Evolutionary conservation across 805 yeast genomes (phyloP), one percentile per base, ranked within the genome.

Genomic region (Clavispora fructus): DNA sequence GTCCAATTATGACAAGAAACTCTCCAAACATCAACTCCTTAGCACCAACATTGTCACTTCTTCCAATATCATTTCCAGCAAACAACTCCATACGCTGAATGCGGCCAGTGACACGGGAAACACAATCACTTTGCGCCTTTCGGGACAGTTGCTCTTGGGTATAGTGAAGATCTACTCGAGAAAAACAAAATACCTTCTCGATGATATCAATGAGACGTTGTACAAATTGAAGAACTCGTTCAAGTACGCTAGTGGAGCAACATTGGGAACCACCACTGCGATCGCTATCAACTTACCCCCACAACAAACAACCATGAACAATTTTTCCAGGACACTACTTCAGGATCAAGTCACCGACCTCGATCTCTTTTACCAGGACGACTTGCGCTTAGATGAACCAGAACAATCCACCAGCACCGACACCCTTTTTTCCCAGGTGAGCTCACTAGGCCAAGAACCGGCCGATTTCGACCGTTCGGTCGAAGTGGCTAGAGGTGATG

Each of bases 91-190:
- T 37, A 73, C 45, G 35, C 41, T 57, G 17, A 40, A 44, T 11
- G 26, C 51, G 35, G 43, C 48, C 33, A 44, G 46, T 17, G 40
- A 53, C 44, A 44, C 51, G 19, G 45, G 41, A 16, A 47, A 82
- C 43, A 82, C 89, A 10, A 73, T 90, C 46, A 87, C 96, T 0
- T 71, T 90, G 43, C 73, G 96, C 46, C 72, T 88, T 25, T 85
- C 96, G 1, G 95, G 96, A 4, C 96, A 90, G 60, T 71, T 91
- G 44, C 70, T 91, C 35, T 80, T 86, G 45, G 97, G 97, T 42
- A 88, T 91, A 4, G 95, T 88, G 31, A 74, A 88, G 47, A 91
- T 91, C 19, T 91, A 89, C 64, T 83, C 94, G 11, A 73, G 92
- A 49, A 87, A 91, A 64, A 88, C 96, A 26, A 85, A 84, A 55